phyloP scores from a whole-genome alignment of 108 stramenopile species.

The Stephanodiscus minutulus region DNA sequence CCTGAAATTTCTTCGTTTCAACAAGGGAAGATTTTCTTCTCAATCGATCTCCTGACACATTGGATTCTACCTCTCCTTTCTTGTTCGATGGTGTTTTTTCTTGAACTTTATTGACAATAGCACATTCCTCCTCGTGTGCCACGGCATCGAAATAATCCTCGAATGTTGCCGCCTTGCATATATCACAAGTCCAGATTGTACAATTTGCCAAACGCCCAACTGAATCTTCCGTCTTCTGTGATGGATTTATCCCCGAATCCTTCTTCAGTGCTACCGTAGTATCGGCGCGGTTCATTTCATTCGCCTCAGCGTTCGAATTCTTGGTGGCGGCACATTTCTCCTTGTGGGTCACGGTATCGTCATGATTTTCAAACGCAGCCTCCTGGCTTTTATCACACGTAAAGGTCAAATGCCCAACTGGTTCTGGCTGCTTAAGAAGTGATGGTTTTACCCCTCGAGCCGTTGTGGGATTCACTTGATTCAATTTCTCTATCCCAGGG shows the following conservation, averaged over 20 bases:
- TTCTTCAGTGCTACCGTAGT: neutral
- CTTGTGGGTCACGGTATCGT: neutral
- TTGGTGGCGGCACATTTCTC: neutral
- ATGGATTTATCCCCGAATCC: neutral
- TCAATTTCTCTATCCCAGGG: neutral
- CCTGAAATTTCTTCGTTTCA: neutral
- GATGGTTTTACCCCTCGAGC: neutral
- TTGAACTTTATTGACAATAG: neutral
- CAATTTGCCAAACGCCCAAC: neutral
- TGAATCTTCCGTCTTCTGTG: neutral
- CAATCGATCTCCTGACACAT: neutral
- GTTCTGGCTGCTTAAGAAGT: neutral
- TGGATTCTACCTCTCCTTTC: neutral
- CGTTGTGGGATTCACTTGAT: neutral
- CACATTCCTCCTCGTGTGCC: constrained; percentile 1
- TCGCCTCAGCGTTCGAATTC: neutral
- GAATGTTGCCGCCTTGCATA: constrained; percentile 3
- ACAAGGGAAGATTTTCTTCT: no score
- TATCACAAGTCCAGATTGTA: constrained; percentile 8
- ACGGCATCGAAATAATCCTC: constrained; percentile 6
- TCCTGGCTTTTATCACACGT: neutral
- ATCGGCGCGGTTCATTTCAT: neutral
- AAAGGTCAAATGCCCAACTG: neutral
- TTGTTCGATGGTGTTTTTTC: neutral
- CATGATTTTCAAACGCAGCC: neutral